phyloP scores from a whole-genome alignment of 371 early-diverging fungal species.

The Mortierella sp. region DNA sequence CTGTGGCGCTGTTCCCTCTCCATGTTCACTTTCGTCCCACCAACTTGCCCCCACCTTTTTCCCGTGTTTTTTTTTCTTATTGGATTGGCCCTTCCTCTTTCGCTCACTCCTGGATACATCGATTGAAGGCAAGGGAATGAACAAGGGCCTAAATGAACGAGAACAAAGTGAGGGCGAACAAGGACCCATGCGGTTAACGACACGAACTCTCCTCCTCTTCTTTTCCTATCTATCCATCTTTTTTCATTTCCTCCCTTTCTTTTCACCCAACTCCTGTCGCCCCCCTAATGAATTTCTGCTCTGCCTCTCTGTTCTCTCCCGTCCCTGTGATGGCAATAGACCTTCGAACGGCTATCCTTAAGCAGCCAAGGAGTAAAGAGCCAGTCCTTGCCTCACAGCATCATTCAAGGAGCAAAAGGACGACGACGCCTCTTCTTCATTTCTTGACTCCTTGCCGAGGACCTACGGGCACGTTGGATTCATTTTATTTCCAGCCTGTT shows the following conservation, averaged over 20 bases:
- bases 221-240: not conserved
- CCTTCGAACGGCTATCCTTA: not conserved
- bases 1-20: not conserved
- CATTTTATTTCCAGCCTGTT: too few species aligned
- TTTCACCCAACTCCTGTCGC: not conserved
- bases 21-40: slow-evolving; percentile 1
- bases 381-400: not conserved
- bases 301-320: not conserved
- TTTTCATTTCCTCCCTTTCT: not conserved
- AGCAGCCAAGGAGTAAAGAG: not conserved
- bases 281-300: not conserved
- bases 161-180: slow-evolving; percentile 7
- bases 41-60: slow-evolving; percentile 1
- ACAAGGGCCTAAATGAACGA: not conserved
- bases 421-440: not conserved
- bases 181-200: not conserved
- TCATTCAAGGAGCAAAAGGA: not conserved
- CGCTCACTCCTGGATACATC: not conserved
- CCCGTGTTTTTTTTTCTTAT: not conserved
- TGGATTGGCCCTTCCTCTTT: not conserved
- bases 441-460: not conserved
- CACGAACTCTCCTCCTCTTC: not conserved
- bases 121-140: not conserved
- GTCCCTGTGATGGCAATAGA: not conserved
- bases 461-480: not conserved